Evolutionary conservation across 2,329 filamentous ascomycete species (phyloP).

Genomic region (Shiraia bambusicola): DNA sequence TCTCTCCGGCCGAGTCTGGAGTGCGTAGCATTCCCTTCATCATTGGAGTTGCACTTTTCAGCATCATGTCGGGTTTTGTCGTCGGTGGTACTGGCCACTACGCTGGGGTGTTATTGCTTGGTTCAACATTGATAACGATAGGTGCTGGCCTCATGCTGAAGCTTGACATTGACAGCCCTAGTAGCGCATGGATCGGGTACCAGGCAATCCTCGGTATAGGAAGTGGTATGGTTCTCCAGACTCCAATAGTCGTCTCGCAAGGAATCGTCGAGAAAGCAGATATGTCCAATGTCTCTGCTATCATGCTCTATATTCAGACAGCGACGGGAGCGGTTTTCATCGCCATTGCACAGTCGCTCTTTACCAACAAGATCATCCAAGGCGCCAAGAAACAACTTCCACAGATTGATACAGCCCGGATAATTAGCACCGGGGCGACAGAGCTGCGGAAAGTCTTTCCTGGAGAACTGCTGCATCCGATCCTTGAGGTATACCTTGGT

Average conservation of each 20-base stretch:
- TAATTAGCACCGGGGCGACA: slow-evolving; percentile 50
- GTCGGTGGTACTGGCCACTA: slow-evolving; percentile 43
- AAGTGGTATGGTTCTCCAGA: slow-evolving; percentile 46
- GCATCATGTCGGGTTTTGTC: slow-evolving; percentile 27
- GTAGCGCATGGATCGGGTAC: slow-evolving; percentile 51
- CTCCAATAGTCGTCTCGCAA: slow-evolving; percentile 46
- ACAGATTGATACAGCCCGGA: slow-evolving; percentile 31
- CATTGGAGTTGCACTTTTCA: slow-evolving; percentile 29
- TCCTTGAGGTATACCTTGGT: slow-evolving; percentile 29
- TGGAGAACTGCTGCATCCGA: slow-evolving; percentile 18
- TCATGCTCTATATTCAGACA: slow-evolving; percentile 50
- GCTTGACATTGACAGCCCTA: slow-evolving; percentile 40
- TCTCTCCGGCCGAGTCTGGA: slow-evolving; percentile 28
- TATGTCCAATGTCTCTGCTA: slow-evolving; percentile 43
- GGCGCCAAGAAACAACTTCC: slow-evolving; percentile 41
- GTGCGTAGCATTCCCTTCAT: slow-evolving; percentile 32
- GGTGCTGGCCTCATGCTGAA: slow-evolving; percentile 36
- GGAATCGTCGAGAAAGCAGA: slow-evolving; percentile 40
- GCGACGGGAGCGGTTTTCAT: slow-evolving; percentile 48
- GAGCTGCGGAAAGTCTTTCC: slow-evolving; percentile 43
- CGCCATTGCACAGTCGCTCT: slow-evolving; percentile 46
- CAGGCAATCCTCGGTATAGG: slow-evolving; percentile 50
- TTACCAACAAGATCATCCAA: slow-evolving; percentile 45
- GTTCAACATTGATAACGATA: slow-evolving; percentile 23
- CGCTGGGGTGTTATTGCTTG: slow-evolving; percentile 45